Evolutionary conservation across 2,329 filamentous ascomycete genomes (phyloP), one percentile per base, ranked within the genome.

Genomic region (Didymella segeticola): DNA sequence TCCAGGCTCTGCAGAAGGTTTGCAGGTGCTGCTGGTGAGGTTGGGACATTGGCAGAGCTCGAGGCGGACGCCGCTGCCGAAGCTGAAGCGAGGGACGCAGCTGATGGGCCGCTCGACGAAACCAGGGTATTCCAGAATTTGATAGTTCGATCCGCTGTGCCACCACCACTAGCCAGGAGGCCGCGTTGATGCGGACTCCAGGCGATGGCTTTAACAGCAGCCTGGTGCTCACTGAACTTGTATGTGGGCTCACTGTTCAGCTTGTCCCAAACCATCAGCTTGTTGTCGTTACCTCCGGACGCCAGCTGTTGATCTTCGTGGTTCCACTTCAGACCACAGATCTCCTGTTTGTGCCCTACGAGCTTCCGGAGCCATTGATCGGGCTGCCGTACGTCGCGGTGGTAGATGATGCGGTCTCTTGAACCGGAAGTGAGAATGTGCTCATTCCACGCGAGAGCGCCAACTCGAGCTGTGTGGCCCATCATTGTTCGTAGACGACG

Each of bases 201-300:
- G 9, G 95, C 88, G 60, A 99, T 97, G 4, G 95, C 95, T 75
- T 99, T 99, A 45, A 99, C 95, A 8, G 95, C 95, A 11, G 95
- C 95, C 29, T 89, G 93, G 73, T 99, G 95, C 60, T 97, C 93
- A 15, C 90, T 89, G 75, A 96, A 98, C 66, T 96, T 96, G 82
- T 90, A 96, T 2, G 96, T 82, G 1, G 95, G 95, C 7, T 92
- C 90, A 64, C 96, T 90, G n/a, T 88, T 91, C 53, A 97, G 83
- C 72, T 96, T 96, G 68, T 99, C 95, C 95, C 95, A 99, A 20
- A 99, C 92, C 85, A 98, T 95, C 38, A 99, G 82, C 73, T 98
- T 98, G 79, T 99, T 99, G 79, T 99, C 95, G 75, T 99, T 99
- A 5, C 95, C 95, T 43, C 95, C 95, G 49, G 91, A 96, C 11